phyloP scores from a whole-genome alignment of 345 rosid species.

The Ceriops decandra region DNA sequence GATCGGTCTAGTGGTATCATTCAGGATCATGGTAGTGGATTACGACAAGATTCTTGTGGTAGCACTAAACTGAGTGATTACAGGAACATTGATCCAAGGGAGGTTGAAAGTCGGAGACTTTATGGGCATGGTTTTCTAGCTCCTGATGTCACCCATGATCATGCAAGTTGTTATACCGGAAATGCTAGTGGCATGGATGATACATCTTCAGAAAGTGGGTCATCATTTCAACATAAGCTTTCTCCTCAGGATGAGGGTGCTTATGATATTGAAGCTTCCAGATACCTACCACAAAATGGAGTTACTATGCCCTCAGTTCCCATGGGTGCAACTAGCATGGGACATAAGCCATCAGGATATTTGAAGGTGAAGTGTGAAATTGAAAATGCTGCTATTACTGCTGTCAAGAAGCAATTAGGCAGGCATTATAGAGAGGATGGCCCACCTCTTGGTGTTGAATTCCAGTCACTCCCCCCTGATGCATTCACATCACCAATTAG shows the following conservation, averaged over 20 bases:
- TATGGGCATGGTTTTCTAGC: slow-evolving; percentile 38
- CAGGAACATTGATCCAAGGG: slow-evolving; percentile 56
- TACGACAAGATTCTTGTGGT: slow-evolving; percentile 89
- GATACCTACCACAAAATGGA: slow-evolving; percentile 34
- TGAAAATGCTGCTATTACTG: slow-evolving; percentile 74
- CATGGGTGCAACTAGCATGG: slow-evolving; percentile 36
- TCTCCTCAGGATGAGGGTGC: slow-evolving; percentile 39
- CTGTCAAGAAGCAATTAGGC: slow-evolving; percentile 82
- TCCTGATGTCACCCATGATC: slow-evolving; percentile 38
- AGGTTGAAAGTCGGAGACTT: slow-evolving; percentile 79
- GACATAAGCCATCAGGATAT: slow-evolving; percentile 74
- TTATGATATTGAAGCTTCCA: slow-evolving; percentile 35
- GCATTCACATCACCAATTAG: slow-evolving; percentile 66
- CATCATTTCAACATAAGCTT: slow-evolving; percentile 51
- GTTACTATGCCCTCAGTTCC: slow-evolving; percentile 22
- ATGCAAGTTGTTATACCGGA: slow-evolving; percentile 30
- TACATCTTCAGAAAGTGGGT: slow-evolving; percentile 72
- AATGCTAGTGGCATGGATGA: slow-evolving; percentile 49
- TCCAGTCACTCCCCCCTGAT: slow-evolving; percentile 80
- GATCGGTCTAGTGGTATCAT: slow-evolving; percentile 75
- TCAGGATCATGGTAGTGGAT: slow-evolving; percentile 84
- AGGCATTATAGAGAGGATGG: slow-evolving; percentile 75
- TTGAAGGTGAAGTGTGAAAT: slow-evolving; percentile 67
- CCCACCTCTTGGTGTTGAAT: slow-evolving; percentile 68
- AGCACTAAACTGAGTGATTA: slow-evolving; percentile 81